Evolutionary conservation across 345 rosid species (phyloP), one percentile per base, ranked within the genome.

Genomic region (Salix brachista): DNA sequence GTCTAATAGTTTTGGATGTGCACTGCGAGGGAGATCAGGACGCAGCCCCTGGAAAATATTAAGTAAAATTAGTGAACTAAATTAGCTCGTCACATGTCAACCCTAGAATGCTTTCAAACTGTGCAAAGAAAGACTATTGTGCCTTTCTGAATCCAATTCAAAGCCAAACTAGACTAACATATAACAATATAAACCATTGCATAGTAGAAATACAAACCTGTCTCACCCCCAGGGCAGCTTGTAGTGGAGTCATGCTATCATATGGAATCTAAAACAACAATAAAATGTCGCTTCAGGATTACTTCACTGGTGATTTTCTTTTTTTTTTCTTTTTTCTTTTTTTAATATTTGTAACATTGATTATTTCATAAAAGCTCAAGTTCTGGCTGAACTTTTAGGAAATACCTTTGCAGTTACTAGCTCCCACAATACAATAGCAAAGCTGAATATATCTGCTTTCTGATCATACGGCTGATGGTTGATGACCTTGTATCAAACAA

Each of bases 221-320:
- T 84, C 92, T 83, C 61, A 91, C 97, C 82, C 92, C 97, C 78
- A 91, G 70, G 25, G 97, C 97, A 75, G 92, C 97, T 79, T 91
- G 97, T 61, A 91, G 74, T 21, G 97, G 97, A 67, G 90, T 88
- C 94, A 87, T 80, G 77, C 77, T 77, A 62, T 85, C 87, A 79
- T 91, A 91, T 25, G 94, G 94, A 70, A 91, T 86, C 97, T 91
- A 80, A 66, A 76, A 41, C 6, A 68, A 26, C 80, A 72, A 69
- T n/a, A 42, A 17, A 72, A 42, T 54, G 64, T 41, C 16, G 4
- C 56, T 65, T 74, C 42, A 62, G 37, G 12, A 46, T 65, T 69
- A 44, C 64, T 60, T 67, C 58, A 21, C 19, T 9, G 12, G 13
- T 8, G 13, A 3, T 19, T 54, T 52, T 18, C 19, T 56, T 56